Evolutionary conservation across 2,329 filamentous ascomycete species (phyloP).

Genomic region (Ascochyta rabiei): DNA sequence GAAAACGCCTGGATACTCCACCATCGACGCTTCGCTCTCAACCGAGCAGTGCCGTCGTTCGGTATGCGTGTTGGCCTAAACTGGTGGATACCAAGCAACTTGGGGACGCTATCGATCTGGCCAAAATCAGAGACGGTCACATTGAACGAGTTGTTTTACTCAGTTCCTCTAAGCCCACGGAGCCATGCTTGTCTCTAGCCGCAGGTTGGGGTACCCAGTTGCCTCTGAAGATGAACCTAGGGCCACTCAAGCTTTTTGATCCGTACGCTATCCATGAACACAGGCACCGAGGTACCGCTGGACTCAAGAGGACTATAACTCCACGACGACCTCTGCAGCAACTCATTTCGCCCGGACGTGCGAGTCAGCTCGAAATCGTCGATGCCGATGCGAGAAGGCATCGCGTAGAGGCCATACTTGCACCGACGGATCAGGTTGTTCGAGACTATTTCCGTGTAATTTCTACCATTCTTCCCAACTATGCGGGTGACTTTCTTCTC

Average conservation of each 20-base stretch:
- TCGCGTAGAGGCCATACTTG: slow-evolving; percentile 39
- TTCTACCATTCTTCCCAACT: slow-evolving; percentile 42
- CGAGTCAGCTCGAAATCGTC: slow-evolving; percentile 38
- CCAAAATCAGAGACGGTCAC: slow-evolving; percentile 41
- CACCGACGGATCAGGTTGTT: slow-evolving; percentile 36
- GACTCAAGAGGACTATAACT: slow-evolving; percentile 41
- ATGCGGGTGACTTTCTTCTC: slow-evolving; percentile 45
- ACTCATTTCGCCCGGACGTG: slow-evolving; percentile 32
- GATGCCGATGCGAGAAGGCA: slow-evolving; percentile 43
- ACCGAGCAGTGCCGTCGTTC: slow-evolving; percentile 27
- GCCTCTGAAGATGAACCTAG: slow-evolving; percentile 34
- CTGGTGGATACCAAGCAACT: slow-evolving; percentile 36
- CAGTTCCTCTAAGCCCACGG: slow-evolving; percentile 24
- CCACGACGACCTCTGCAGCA: slow-evolving; percentile 28
- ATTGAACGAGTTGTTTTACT: slow-evolving; percentile 42
- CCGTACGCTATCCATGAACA: slow-evolving; percentile 40
- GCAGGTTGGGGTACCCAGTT: slow-evolving; percentile 48
- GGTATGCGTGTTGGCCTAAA: slow-evolving; percentile 45
- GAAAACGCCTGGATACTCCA: slow-evolving; percentile 42
- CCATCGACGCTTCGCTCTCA: slow-evolving; percentile 37
- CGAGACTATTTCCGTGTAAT: slow-evolving; percentile 42
- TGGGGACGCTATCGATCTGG: slow-evolving; percentile 33
- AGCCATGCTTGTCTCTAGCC: slow-evolving; percentile 35
- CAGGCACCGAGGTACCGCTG: slow-evolving; percentile 39
- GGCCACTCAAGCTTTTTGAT: slow-evolving; percentile 41